Evolutionary conservation across 2,329 filamentous ascomycete species (phyloP).

Genomic region (Nemania diffusa): DNA sequence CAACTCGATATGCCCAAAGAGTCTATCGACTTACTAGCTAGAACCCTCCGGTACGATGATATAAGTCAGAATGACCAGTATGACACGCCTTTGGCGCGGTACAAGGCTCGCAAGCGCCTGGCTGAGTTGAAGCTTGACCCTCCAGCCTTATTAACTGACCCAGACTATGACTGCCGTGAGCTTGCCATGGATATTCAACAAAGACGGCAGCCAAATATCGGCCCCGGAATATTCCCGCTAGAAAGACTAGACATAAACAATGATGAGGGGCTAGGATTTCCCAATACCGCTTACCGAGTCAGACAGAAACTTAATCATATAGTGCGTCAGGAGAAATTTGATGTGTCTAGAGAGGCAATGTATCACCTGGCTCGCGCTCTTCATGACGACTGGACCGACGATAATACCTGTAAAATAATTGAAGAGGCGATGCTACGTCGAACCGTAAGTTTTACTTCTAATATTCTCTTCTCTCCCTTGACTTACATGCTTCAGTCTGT

Average conservation of each 20-base stretch:
- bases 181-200: constrained; percentile 35
- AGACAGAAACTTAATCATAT: constrained; percentile 22
- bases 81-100: constrained; percentile 16
- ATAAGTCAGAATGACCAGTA: not conserved
- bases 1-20: constrained; percentile 37
- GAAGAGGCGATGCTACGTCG: constrained; percentile 18
- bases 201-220: constrained; percentile 33
- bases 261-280: constrained; percentile 45
- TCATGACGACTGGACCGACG: constrained; percentile 33
- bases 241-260: constrained; percentile 41
- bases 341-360: constrained; percentile 40
- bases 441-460: constrained; percentile 30
- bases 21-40: constrained; percentile 33
- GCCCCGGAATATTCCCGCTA: constrained; percentile 39
- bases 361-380: constrained; percentile 37
- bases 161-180: constrained; percentile 44
- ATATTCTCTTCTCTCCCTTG: not conserved
- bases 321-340: constrained; percentile 39
- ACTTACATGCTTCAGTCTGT: constrained; percentile 35
- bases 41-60: constrained; percentile 24
- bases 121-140: constrained; percentile 42
- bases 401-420: constrained; percentile 30
- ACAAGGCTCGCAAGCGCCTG: constrained; percentile 18
- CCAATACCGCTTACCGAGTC: constrained; percentile 33
- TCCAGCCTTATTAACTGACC: constrained; percentile 43